These are phyloP conservation scores for Beauveria rudraprayagi DNA, from an alignment of 2,329 filamentous ascomycete species.

Conservation along the genomic window DNA sequence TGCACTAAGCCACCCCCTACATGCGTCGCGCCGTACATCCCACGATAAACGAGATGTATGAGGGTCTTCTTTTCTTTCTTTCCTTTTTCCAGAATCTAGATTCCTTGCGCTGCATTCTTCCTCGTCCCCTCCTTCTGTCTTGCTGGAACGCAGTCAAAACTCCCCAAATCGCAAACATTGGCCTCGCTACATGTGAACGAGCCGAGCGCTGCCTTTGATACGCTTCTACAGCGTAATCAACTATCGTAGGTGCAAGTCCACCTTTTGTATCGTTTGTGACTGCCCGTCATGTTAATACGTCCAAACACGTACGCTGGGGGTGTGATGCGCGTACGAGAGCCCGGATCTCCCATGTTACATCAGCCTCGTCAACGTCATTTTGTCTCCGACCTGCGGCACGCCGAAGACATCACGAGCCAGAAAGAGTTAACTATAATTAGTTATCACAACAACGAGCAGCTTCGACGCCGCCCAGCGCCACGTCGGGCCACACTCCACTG, in stretches of 20 bases:
- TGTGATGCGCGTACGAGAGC: too few relatives aligned
- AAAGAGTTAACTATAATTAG: neutral
- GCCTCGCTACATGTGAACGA: neutral
- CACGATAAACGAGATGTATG: too few relatives aligned
- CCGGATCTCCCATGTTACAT: too few relatives aligned
- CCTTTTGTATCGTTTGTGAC: neutral
- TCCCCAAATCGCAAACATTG: neutral
- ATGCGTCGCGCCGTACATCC: too few relatives aligned
- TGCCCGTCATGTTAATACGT: neutral
- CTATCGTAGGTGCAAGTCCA: neutral
- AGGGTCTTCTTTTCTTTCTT: too few relatives aligned
- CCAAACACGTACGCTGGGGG: too few relatives aligned
- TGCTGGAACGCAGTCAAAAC: neutral
- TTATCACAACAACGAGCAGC: neutral
- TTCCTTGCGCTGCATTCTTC: neutral
- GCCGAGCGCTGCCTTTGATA: neutral
- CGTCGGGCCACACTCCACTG: neutral
- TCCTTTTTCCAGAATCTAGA: neutral
- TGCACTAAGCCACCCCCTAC: too few relatives aligned
- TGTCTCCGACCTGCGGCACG: neutral
- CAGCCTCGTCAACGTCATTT: too few relatives aligned
- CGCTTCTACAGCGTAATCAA: neutral
- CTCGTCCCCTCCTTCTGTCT: neutral
- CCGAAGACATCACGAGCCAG: neutral
- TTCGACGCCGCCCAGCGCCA: neutral